These are phyloP conservation scores for Phanerodontia chrysosporium DNA, from an alignment of 768 basidiomycete species.

Conservation along the genomic window DNA sequence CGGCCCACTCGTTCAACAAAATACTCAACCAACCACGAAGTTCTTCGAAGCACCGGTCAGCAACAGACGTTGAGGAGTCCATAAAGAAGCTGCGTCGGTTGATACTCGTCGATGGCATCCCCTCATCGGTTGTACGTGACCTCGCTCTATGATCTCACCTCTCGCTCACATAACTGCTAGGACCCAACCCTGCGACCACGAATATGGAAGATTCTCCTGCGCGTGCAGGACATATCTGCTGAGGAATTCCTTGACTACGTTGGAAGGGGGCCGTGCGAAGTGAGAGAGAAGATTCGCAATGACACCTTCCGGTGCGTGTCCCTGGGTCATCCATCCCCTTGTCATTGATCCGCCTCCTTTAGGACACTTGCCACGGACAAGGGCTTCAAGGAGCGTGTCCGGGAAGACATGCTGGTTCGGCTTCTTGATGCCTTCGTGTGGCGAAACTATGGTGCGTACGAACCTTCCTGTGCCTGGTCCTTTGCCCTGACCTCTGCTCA, in stretches of 20 bases:
- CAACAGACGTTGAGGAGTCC: conserved; percentile 71
- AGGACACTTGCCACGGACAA: conserved; percentile 94
- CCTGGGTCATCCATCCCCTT: neutral
- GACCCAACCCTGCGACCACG: conserved; percentile 82
- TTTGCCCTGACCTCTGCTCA: conserved; percentile 24
- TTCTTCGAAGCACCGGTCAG: conserved; percentile 58
- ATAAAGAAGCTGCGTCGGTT: conserved; percentile 82
- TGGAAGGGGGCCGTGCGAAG: conserved; percentile 78
- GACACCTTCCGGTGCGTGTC: conserved; percentile 85
- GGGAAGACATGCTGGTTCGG: conserved; percentile 94
- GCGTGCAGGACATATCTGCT: conserved; percentile 74
- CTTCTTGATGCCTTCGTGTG: conserved; percentile 98
- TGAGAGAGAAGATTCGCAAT: conserved; percentile 90
- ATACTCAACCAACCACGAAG: conserved; percentile 67
- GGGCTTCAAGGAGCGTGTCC: conserved; percentile 95
- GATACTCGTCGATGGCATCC: conserved; percentile 90
- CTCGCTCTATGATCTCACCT: neutral
- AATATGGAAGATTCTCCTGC: conserved; percentile 92
- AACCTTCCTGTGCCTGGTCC: neutral
- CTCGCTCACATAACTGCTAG: conserved; percentile 30
- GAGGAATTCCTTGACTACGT: conserved; percentile 77
- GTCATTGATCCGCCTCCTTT: neutral
- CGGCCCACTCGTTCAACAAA: conserved; percentile 78
- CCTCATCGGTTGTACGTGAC: conserved; percentile 61
- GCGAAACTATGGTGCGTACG: conserved; percentile 73